Evolutionary conservation across 2,329 filamentous ascomycete genomes (phyloP).

Genomic region (Torrubiella hemipterigena): DNA sequence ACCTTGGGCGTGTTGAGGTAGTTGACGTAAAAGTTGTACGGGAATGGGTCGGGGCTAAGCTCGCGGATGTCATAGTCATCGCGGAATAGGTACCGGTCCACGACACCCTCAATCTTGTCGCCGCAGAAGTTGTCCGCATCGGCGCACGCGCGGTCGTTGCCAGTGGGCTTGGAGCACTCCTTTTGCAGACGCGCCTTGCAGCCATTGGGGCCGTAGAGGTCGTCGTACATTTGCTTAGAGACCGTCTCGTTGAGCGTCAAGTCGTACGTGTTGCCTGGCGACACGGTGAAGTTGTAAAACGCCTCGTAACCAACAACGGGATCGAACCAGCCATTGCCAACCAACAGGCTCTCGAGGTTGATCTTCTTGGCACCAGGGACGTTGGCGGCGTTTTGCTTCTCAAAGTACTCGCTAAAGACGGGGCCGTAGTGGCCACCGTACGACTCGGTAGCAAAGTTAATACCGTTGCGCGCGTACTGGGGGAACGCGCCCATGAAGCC

Average conservation of each 20-base stretch:
- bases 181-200: neutral
- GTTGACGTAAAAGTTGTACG: constrained; percentile 38
- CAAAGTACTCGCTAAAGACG: constrained; percentile 38
- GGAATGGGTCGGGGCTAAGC: constrained; percentile 43
- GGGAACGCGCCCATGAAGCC: constrained; percentile 41
- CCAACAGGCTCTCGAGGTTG: constrained; percentile 44
- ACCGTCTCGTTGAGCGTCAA: neutral
- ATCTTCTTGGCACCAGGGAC: constrained; percentile 29
- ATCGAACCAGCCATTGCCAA: constrained; percentile 56
- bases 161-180: constrained; percentile 12
- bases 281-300: constrained; percentile 34
- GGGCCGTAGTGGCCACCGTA: constrained; percentile 56
- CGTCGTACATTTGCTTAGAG: constrained; percentile 26
- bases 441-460: constrained; percentile 52
- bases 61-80: constrained; percentile 51
- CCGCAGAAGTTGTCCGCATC: constrained; percentile 27
- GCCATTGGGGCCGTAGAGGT: constrained; percentile 45
- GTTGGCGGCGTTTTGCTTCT: constrained; percentile 41
- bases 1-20: constrained; percentile 45
- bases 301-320: constrained; percentile 41
- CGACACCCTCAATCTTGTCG: constrained; percentile 36
- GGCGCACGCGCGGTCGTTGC: constrained; percentile 30
- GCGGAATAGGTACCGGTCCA: constrained; percentile 36
- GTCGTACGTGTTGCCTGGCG: constrained; percentile 4
- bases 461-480: constrained; percentile 33